A percentile compares a stretch with the other conserved stretches of the same genome.
These are phyloP conservation scores for Pythium dissimile DNA, from an alignment of 352 stramenopile genomes.

Conservation along the genomic window DNA sequence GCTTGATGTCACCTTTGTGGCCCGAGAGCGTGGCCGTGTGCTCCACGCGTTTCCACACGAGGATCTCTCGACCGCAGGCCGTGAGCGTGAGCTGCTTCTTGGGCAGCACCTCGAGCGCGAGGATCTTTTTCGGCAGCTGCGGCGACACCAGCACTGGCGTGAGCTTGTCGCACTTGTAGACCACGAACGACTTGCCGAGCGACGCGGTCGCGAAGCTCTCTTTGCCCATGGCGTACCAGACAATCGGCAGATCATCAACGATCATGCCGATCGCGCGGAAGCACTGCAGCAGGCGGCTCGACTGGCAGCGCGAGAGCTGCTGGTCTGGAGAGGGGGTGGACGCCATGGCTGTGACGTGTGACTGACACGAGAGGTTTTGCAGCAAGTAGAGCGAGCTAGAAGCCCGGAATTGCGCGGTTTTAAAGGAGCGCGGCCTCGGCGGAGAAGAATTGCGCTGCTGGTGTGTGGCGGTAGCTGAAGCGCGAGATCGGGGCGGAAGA, in stretches of 20 bases:
- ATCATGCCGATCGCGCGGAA: conserved; percentile 91
- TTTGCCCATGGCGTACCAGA: conserved; percentile 84
- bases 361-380: conserved; percentile 1
- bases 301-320: conserved; percentile 50
- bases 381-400: not conserved
- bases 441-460: no score
- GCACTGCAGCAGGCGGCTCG: conserved; percentile 76
- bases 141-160: conserved; percentile 80
- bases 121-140: conserved; percentile 76
- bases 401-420: not conserved
- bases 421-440: no score
- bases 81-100: conserved; percentile 80
- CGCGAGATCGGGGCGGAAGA: no score
- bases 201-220: conserved; percentile 86
- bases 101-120: conserved; percentile 51
- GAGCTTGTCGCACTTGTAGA: conserved; percentile 90
- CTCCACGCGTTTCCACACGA: conserved; percentile 69
- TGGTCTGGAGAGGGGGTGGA: conserved; percentile 6
- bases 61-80: conserved; percentile 63
- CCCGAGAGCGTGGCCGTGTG: conserved; percentile 50
- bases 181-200: conserved; percentile 89
- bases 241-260: conserved; percentile 82
- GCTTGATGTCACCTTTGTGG: conserved; percentile 57
- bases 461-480: no score
- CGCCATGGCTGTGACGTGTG: conserved; percentile 21